Evolutionary conservation across 1,284 basidiomycete species (phyloP), one percentile per base, ranked within the genome.

Genomic region (Entoloma clypeatum): DNA sequence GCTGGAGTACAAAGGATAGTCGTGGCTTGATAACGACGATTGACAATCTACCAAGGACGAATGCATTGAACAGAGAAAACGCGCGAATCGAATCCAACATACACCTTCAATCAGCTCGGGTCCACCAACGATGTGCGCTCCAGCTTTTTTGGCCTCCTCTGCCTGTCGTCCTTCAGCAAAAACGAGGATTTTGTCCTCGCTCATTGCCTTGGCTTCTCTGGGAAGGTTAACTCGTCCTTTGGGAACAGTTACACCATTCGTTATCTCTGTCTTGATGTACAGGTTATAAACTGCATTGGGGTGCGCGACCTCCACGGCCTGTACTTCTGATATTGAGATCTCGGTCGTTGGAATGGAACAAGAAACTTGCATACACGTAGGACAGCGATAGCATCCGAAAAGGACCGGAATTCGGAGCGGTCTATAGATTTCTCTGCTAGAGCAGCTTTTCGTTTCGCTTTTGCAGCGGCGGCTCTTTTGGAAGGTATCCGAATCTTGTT

Each of bases 61-160:
- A 16, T 31, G 22, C 17, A 50, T 29, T 13, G 26, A 47, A 18
- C 14, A 28, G 39, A 41, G 21, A 23, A 28, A 11, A 36, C 17
- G 32, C 34, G 24, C 34, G 27, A 40, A 22, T 11, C 23, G 22
- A 35, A 40, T 40, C 27, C 21, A 14, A 73, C 84, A 26, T 57
- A 91, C 88, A 43, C 79, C 79, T 25, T 89, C 84, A 41, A 91
- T 77, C 9, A 96, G 69, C 56, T 96, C 92, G 30, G 77, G 72
- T 10, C 87, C 90, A 38, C 93, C 93, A 23, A 95, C 87, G 51
- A 87, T 78, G 48, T 90, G 79, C 2, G 90, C 92, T 5, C 92
- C 92, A 6, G 89, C 88, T 37, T 71, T 77, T 60, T 74, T 81
- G 1, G 90, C 90, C 32, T 90, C 86, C 11, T 86, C 80, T 9